phyloP scores from a whole-genome alignment of 176 grass and related monocot genomes.

The Carex cristatella region DNA sequence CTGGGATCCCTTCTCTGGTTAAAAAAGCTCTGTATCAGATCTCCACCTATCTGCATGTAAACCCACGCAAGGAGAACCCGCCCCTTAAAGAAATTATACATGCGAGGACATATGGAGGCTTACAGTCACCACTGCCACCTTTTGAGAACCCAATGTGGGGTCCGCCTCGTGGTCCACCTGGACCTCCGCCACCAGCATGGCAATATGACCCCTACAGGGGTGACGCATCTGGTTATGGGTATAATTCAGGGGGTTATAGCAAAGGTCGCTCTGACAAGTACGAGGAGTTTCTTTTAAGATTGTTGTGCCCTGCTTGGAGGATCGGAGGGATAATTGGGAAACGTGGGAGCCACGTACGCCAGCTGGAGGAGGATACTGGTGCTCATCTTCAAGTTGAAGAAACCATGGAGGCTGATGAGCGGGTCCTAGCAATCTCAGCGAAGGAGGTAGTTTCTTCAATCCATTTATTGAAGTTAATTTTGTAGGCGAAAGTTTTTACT shows the following conservation, averaged over 20 bases:
- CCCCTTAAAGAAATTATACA: constrained; percentile 88
- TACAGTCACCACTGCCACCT: constrained; percentile 32
- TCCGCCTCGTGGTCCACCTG: constrained; percentile 21
- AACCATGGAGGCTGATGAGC: constrained; percentile 56
- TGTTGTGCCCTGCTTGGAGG: constrained; percentile 65
- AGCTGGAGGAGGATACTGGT: constrained; percentile 83
- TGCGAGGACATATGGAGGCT: constrained; percentile 68
- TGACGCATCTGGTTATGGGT: constrained; percentile 39
- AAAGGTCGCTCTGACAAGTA: constrained; percentile 29
- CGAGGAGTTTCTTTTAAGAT: constrained; percentile 75
- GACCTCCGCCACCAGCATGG: constrained; percentile 30
- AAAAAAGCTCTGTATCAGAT: constrained; percentile 89
- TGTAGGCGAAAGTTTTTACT: neutral
- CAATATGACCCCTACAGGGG: constrained; percentile 60
- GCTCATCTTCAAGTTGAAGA: constrained; percentile 81
- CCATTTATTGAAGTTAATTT: neutral
- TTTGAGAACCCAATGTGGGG: constrained; percentile 36
- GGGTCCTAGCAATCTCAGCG: constrained; percentile 72
- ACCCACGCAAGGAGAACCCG: constrained; percentile 83
- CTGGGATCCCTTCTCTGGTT: constrained; percentile 62
- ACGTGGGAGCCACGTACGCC: constrained; percentile 63
- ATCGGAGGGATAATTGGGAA: constrained; percentile 94
- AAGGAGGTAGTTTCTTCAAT: constrained; percentile 66
- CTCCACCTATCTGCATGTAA: constrained; percentile 80
- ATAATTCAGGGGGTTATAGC: constrained; percentile 8